Evolutionary conservation across 345 rosid genomes (phyloP).

Genomic region (Excoecaria cochinchinensis): DNA sequence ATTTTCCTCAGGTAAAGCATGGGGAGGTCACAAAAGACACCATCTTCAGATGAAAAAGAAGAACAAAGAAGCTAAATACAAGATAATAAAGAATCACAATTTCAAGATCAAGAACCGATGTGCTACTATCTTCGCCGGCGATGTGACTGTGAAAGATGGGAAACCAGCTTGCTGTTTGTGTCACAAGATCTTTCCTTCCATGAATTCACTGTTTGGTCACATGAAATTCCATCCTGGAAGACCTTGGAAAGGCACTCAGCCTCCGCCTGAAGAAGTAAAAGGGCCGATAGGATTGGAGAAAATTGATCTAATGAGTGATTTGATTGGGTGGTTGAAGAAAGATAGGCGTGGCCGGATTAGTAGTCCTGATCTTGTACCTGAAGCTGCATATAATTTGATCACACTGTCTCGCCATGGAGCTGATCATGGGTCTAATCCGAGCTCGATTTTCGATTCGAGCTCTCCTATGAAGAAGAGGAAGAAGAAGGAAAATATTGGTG

Average conservation of each 20-base stretch:
- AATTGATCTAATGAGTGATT: not conserved
- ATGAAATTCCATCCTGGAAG: constrained; percentile 15
- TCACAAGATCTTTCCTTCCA: constrained; percentile 10
- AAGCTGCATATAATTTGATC: not conserved
- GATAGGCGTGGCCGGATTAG: not conserved
- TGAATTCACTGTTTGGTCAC: constrained; percentile 19
- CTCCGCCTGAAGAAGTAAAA: not conserved
- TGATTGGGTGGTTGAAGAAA: not conserved
- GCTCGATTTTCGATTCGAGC: no score
- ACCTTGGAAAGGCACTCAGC: not conserved
- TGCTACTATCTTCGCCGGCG: constrained; percentile 4
- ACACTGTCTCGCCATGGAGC: not conserved
- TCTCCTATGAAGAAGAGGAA: no score
- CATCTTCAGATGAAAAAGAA: not conserved
- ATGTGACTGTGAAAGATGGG: constrained; percentile 6
- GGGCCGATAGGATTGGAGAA: not conserved
- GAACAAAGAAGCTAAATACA: not conserved
- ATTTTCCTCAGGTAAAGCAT: not conserved
- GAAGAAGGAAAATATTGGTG: no score
- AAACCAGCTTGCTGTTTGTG: constrained; percentile 6
- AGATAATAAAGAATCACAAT: no score
- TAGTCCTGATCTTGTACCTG: not conserved
- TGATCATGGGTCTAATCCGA: no score
- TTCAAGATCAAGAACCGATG: no score
- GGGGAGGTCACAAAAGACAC: constrained; percentile 2